Conservation (phyloP, 2,329 filamentous ascomycete species). For the Corniculantispora saksenae region DNA sequence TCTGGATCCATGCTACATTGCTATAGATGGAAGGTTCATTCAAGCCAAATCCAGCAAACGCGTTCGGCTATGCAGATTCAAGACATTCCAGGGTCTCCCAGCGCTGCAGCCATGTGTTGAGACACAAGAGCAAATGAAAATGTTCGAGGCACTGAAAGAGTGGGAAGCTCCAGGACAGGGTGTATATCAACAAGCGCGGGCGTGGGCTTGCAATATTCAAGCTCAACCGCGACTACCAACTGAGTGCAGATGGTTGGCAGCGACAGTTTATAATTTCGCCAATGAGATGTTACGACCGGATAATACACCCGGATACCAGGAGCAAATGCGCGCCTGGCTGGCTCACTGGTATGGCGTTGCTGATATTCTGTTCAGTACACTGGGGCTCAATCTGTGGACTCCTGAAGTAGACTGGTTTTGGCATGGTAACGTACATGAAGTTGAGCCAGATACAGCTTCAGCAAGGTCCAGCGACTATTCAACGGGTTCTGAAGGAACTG, state of each 20-base stretch:
- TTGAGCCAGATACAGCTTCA: too few relatives aligned
- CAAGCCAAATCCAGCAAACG: neutral
- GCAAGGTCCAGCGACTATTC: neutral
- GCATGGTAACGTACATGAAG: constrained; percentile 17
- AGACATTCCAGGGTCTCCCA: constrained; percentile 28
- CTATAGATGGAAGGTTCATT: neutral
- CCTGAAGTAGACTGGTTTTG: constrained; percentile 32
- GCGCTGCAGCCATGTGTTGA: constrained; percentile 35
- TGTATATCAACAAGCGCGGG: constrained; percentile 31
- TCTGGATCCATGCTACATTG: constrained; percentile 29
- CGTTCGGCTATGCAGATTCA: constrained; percentile 27
- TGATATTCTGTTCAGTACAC: constrained; percentile 26
- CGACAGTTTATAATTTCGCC: constrained; percentile 34
- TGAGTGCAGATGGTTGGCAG: constrained; percentile 34
- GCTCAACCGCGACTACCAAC: constrained; percentile 26
- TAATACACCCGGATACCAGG: constrained; percentile 23
- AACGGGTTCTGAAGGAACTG: neutral
- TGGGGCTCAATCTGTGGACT: constrained; percentile 19
- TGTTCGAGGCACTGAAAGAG: constrained; percentile 27
- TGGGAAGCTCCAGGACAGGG: constrained; percentile 27
- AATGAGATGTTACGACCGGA: constrained; percentile 29
- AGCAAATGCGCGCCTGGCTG: constrained; percentile 32
- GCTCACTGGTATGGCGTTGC: constrained; percentile 31
- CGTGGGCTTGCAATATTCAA: constrained; percentile 35
- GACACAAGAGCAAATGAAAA: constrained; percentile 22